phyloP scores from a whole-genome alignment of 345 rosid genomes.

The Carallia brachiata region DNA sequence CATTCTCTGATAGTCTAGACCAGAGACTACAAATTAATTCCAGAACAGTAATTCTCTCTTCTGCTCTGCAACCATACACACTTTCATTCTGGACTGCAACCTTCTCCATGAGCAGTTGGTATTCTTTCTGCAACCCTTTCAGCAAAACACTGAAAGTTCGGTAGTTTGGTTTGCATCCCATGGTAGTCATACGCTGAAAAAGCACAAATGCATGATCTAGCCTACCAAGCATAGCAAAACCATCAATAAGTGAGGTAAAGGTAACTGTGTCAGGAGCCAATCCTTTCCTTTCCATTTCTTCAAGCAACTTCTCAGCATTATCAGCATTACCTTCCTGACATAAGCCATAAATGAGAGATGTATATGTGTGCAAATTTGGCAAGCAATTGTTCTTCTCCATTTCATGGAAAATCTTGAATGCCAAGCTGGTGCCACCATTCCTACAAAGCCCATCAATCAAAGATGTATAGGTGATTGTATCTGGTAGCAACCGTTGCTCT shows the following conservation, averaged over 20 bases:
- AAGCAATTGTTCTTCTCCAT: constrained; percentile 46
- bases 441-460: constrained; percentile 51
- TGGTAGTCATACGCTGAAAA: constrained; percentile 39
- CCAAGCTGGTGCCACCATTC: constrained; percentile 39
- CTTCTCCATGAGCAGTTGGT: constrained; percentile 33
- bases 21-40: constrained; percentile 40
- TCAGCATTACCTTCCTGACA: constrained; percentile 54
- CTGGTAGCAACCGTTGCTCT: constrained; percentile 44
- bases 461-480: constrained; percentile 55
- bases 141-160: constrained; percentile 50
- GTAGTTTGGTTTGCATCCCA: constrained; percentile 55
- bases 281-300: constrained; percentile 50
- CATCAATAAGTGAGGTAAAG: constrained; percentile 54
- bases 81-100: constrained; percentile 41
- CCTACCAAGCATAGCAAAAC: constrained; percentile 50
- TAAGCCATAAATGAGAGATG: constrained; percentile 54
- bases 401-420: constrained; percentile 47
- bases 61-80: constrained; percentile 27
- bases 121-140: constrained; percentile 52
- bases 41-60: constrained; percentile 23
- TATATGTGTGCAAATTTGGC: constrained; percentile 54
- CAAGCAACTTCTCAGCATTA: constrained; percentile 51
- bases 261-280: constrained; percentile 48
- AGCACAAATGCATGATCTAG: constrained; percentile 54
- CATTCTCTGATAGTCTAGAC: constrained; percentile 45